A percentile compares a stretch with the other conserved stretches of the same genome.
These are phyloP conservation scores for Phytopythium litorale DNA, from an alignment of 352 stramenopile species.

Conservation along the genomic window DNA sequence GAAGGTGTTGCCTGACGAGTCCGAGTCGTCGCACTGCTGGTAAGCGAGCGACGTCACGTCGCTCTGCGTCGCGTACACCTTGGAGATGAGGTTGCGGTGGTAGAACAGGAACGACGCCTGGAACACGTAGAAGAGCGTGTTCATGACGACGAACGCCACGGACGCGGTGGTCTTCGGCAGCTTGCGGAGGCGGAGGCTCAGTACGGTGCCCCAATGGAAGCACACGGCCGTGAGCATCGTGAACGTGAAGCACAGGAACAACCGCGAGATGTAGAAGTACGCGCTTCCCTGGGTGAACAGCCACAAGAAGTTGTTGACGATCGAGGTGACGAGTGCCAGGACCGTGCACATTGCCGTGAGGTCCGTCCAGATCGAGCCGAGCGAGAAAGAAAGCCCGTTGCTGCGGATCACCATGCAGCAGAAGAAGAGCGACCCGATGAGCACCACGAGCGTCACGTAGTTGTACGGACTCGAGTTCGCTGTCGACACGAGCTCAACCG, in stretches of 20 bases:
- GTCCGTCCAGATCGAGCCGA: conserved; percentile 85
- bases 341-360: conserved; percentile 84
- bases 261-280: conserved; percentile 82
- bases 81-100: conserved; percentile 60
- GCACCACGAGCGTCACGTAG: conserved; percentile 84
- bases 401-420: conserved; percentile 80
- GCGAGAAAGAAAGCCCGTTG: conserved; percentile 78
- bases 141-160: conserved; percentile 64
- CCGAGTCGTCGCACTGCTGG: conserved; percentile 60
- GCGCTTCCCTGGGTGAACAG: conserved; percentile 52
- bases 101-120: conserved; percentile 67
- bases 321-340: conserved; percentile 59
- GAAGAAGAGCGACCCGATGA: conserved; percentile 79
- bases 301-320: conserved; percentile 88
- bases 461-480: conserved; percentile 82
- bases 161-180: conserved; percentile 64
- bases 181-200: conserved; percentile 74
- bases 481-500: conserved; percentile 55
- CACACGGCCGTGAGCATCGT: conserved; percentile 87
- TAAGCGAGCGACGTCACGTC: conserved; percentile 66
- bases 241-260: conserved; percentile 83
- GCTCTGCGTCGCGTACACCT: conserved; percentile 71
- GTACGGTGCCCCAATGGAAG: conserved; percentile 85
- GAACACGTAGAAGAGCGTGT: conserved; percentile 79
- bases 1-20: conserved; percentile 65